Evolutionary conservation across 345 rosid species (phyloP).

Genomic region (Limnanthes douglasii): DNA sequence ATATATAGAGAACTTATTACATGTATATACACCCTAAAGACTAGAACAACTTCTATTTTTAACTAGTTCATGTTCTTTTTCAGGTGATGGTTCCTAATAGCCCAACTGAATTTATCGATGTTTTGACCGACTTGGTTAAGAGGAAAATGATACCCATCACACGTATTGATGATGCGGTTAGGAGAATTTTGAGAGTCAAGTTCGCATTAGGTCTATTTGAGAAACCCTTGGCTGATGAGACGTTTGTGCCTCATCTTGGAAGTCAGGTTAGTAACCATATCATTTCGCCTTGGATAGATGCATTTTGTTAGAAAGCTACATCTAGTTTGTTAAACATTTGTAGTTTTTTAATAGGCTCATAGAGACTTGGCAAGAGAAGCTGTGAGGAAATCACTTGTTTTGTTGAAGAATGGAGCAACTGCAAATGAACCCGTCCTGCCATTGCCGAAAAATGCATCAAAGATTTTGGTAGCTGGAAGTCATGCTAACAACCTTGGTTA

Average conservation of each 20-base stretch:
- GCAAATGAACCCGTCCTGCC: conserved; percentile 30
- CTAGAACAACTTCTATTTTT: too few species aligned
- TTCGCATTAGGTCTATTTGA: conserved; percentile 67
- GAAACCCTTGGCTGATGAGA: conserved; percentile 36
- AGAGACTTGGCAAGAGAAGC: conserved; percentile 64
- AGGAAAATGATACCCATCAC: conserved; percentile 33
- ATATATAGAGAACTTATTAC: too few species aligned
- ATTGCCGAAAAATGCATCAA: conserved; percentile 35
- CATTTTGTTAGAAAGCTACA: neutral
- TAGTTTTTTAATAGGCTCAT: conserved; percentile 25
- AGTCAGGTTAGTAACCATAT: conserved; percentile 22
- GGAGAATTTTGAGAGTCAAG: conserved; percentile 64
- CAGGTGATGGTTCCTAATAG: conserved; percentile 64
- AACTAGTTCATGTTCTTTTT: neutral
- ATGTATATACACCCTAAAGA: too few species aligned
- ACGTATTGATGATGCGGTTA: conserved; percentile 80
- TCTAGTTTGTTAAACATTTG: neutral
- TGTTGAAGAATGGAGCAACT: conserved; percentile 50
- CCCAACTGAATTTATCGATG: conserved; percentile 31
- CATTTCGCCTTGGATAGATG: too few species aligned
- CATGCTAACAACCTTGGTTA: conserved; percentile 62
- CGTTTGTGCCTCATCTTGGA: conserved; percentile 29
- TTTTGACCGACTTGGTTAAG: conserved; percentile 26
- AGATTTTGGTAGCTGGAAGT: conserved; percentile 44
- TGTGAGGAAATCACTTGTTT: conserved; percentile 63